Evolutionary conservation across 176 grass and related monocot genomes (phyloP), one percentile per base, ranked within the genome.

Genomic region (Hyparrhenia diplandra): DNA sequence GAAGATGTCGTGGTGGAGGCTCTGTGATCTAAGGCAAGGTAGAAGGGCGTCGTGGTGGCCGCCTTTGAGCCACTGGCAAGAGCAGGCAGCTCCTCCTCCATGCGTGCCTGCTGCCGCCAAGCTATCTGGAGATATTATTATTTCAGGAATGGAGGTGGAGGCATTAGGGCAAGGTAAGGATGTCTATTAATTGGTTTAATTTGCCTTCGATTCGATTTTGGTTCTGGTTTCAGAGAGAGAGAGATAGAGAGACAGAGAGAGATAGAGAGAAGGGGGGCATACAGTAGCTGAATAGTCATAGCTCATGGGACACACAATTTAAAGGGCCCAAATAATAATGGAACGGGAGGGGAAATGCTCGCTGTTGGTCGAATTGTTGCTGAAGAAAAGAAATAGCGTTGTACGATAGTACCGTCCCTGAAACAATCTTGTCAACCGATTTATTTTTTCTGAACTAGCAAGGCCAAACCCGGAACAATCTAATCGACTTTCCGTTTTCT

Each of bases 1-100:
- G 81, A 46, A 39, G 85, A 73, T 27, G 74, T 65, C 8, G 67
- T 74, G 63, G 78, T 17, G 40, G 77, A 66, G 54, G 76, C 54
- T 14, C 37, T 66, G 75, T 85, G 64, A 55, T 84, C 76, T 23
- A 80, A 78, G 41, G 69, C 32, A 31, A 81, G 75, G 82, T 71
- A 87, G 46, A 82, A 90, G 25, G 67, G 71, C 4, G 88, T 37
- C 42, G 80, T 69, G 64, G 46, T 66, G 74, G 24, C 64, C 49
- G 76, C 10, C 47, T 89, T 90, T 17, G 91, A 88, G 85, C 78
- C 71, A 47, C 82, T 36, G 13, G 43, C 54, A 79, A 83, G 66
- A 85, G 85, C 78, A 57, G 85, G 86, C 36, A 83, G 67, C 71
- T 83, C 34, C 62, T 88, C 78, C 80, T 93, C 88, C 91, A 93